These are phyloP conservation scores for Pichia sp. DNA, from an alignment of 1,139 yeast species.

Conservation along the genomic window DNA sequence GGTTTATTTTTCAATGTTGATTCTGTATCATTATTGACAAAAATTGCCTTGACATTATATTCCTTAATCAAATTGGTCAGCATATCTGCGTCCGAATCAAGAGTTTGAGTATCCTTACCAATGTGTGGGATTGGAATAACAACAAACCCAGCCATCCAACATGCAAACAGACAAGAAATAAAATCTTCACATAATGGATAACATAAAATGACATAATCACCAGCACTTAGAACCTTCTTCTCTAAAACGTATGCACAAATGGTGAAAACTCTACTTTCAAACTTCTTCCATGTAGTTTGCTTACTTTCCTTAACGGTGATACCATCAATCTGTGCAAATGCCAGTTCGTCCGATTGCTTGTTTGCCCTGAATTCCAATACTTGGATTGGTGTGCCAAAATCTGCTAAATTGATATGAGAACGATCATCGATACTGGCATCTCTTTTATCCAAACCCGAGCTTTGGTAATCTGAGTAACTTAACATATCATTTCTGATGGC, in stretches of 20 bases:
- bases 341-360: constrained; percentile 75
- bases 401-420: constrained; percentile 70
- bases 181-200: constrained; percentile 88
- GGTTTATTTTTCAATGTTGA: constrained; percentile 67
- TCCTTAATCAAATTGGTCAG: constrained; percentile 71
- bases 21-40: constrained; percentile 80
- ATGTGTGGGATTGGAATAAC: constrained; percentile 81
- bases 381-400: constrained; percentile 70
- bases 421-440: constrained; percentile 74
- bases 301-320: constrained; percentile 49
- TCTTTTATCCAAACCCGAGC: constrained; percentile 76
- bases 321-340: constrained; percentile 65
- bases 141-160: constrained; percentile 76
- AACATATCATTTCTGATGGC: constrained; percentile 54
- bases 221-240: constrained; percentile 56
- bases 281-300: constrained; percentile 62
- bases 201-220: constrained; percentile 76
- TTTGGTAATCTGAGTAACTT: constrained; percentile 53
- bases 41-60: constrained; percentile 66
- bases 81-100: too few species aligned
- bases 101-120: constrained; percentile 67
- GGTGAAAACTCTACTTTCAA: constrained; percentile 75
- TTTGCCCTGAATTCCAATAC: constrained; percentile 76
- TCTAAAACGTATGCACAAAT: constrained; percentile 57
- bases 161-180: constrained; percentile 80